Evolutionary conservation across 805 yeast genomes (phyloP), one percentile per base, ranked within the genome.

Genomic region (Schizosaccharomyces japonicus): DNA sequence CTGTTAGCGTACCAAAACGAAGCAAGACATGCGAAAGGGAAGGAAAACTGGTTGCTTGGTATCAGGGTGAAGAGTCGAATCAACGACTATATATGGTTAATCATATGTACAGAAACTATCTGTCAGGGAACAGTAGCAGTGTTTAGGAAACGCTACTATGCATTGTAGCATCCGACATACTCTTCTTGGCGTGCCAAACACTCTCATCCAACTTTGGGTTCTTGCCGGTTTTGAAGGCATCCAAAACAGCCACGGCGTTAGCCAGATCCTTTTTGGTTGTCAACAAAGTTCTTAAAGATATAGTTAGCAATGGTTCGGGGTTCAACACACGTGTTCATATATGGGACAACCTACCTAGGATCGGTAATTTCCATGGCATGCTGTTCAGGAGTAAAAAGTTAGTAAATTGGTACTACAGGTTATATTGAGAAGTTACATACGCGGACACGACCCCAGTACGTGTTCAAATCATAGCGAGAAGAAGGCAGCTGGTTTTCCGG

Each of bases 1-100:
- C 32, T 28, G 11, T 7, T 17, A n/a, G n/a, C 46, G 10, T 42
- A 42, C 46, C 46, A 90, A 66, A 15, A 90, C 99, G 65, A 90
- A 83, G 29, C 87, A 78, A 23, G 95, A 83, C 99, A 90, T 90
- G 63, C 99, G 73, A 64, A 90, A 90, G 2, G 99, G 99, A 48
- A 90, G 66, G 27, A 81, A 59, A 10, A 90, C 95, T 1, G 93
- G 80, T 56, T 83, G 90, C 1, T 95, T 95, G 4, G 92, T 87
- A 60, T 90, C 55, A 47, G 98, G 98, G 62, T 90, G 98, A 39
- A 84, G 73, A 1, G 95, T 78, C 1, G 95, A 83, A 62, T 90
- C 96, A 55, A 90, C 68, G 29, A 81, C 68, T 60, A 74, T 74
- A 64, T 87, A 87, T 7, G 94, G 90, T 6, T 19, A 19, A n/a